Evolutionary conservation across 2,329 filamentous ascomycete species (phyloP), one percentile per base, ranked within the genome.

Genomic region (Gliomastix tumulicola): DNA sequence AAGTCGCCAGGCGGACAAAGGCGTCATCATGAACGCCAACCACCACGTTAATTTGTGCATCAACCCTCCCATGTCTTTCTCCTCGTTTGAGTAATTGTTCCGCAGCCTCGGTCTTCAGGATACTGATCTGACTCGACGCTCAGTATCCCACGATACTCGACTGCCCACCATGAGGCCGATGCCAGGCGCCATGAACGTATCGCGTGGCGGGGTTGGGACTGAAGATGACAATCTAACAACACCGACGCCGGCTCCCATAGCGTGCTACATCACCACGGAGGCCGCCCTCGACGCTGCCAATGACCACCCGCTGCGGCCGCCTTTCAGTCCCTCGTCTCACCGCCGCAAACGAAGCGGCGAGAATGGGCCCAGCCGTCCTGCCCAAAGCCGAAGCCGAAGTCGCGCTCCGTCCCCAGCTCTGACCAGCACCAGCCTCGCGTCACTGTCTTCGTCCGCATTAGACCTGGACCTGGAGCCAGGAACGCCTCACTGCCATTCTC

Each of bases 201-300:
- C 25, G 25, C 13, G 17, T 28, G 25, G 11, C 10, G 13, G 25
- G 25, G 10, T 16, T 17, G 37, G 28, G 20, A 20, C n/a, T n/a
- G 27, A 30, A 6, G 37, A 39, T n/a, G 33, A 15, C 16, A 8
- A 18, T 4, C 21, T 27, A 13, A 16, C 30, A 5, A 35, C 32
- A 6, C 25, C 32, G 17, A 31, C 32, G 15, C 19, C 37, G 7
- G 21, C 25, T 32, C 30, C 35, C 35, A 46, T 59, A 18, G 43
- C 52, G n/a, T 63, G 55, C 43, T 57, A 59, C 44, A 51, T 63
- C 37, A 50, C 58, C 11, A 58, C 51, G 11, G 59, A 63, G 34
- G 48, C 50, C 21, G 46, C 52, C 18, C 48, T 63, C 13, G 50
- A 57, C 30, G 38, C 41, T 23, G 38, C 40, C 23, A 21, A 10